phyloP scores from a whole-genome alignment of 441 rosid genomes.

The Macaranga tanarius region DNA sequence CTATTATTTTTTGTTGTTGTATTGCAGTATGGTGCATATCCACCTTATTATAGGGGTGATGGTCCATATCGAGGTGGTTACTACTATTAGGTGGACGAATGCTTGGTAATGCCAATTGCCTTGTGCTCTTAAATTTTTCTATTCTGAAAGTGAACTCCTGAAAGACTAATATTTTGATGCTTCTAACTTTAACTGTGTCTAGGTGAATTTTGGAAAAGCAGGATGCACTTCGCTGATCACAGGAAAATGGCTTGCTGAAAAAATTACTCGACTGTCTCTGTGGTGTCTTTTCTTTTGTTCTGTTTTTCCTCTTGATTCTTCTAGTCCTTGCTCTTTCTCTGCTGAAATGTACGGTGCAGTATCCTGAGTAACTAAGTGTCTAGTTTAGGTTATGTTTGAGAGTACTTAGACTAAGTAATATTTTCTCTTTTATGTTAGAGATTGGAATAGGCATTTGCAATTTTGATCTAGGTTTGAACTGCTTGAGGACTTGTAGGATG shows the following conservation, averaged over 20 bases:
- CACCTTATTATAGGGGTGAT: slow-evolving; percentile 43
- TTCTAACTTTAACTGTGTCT: slow-evolving; percentile 24
- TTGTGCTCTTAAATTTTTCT: slow-evolving; percentile 8
- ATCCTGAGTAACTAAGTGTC: slow-evolving; percentile 20
- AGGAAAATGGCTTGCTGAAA: slow-evolving; percentile 36
- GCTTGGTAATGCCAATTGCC: slow-evolving; percentile 36
- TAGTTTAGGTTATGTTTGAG: slow-evolving; percentile 35
- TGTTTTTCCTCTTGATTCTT: slow-evolving; percentile 1
- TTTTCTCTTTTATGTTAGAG: slow-evolving; percentile 29
- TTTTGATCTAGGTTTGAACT: slow-evolving; percentile 31
- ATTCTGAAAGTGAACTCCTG: slow-evolving; percentile 7
- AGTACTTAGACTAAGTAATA: slow-evolving; percentile 32
- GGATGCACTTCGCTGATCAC: slow-evolving; percentile 29
- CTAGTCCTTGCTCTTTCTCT: background rate
- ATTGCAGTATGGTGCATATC: slow-evolving; percentile 46
- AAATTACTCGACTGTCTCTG: background rate
- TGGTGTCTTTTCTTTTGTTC: slow-evolving; percentile 22
- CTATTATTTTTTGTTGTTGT: slow-evolving; percentile 21
- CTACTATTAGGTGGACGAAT: slow-evolving; percentile 33
- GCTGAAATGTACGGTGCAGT: slow-evolving; percentile 4
- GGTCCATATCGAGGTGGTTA: slow-evolving; percentile 46
- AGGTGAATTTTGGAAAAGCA: slow-evolving; percentile 42
- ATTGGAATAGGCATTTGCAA: slow-evolving; percentile 25
- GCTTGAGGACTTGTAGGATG: slow-evolving; percentile 31
- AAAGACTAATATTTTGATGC: slow-evolving; percentile 16